These are phyloP conservation scores for Pyronema domesticum DNA, from an alignment of 495 filamentous ascomycete species.

Conservation along the genomic window DNA sequence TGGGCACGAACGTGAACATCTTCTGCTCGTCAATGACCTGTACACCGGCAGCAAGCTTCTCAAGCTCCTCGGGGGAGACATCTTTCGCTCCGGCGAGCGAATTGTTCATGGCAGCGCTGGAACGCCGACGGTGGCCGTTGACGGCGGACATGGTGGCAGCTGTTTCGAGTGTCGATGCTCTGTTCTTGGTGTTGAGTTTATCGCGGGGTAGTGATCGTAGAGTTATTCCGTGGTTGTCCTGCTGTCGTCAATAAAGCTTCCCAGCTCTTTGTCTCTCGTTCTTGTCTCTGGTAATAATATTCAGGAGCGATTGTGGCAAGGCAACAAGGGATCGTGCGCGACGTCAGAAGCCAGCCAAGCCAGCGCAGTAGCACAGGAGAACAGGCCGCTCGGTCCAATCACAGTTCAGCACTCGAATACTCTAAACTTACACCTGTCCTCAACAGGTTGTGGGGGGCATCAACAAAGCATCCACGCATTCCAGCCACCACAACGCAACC, in stretches of 20 bases:
- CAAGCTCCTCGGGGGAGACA: constrained; percentile 24
- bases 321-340: background rate
- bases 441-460: constrained; percentile 15
- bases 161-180: background rate
- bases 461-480: too few species aligned
- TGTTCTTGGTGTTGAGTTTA: background rate
- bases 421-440: background rate
- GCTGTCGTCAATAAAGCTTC: too few species aligned
- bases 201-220: background rate
- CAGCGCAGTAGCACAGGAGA: background rate
- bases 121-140: constrained; percentile 3
- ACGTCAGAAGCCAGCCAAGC: background rate
- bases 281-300: background rate
- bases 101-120: constrained; percentile 5
- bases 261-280: too few species aligned
- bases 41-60: constrained; percentile 77
- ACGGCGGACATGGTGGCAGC: background rate
- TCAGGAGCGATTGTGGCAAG: background rate
- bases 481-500: too few species aligned
- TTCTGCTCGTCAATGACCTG: constrained; percentile 95
- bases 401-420: background rate
- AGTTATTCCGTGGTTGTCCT: background rate
- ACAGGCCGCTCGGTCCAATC: background rate
- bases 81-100: constrained; percentile 13
- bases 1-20: constrained; percentile 64